Conservation (phyloP, 1,284 basidiomycete species). For the Trametes pubescens region DNA sequence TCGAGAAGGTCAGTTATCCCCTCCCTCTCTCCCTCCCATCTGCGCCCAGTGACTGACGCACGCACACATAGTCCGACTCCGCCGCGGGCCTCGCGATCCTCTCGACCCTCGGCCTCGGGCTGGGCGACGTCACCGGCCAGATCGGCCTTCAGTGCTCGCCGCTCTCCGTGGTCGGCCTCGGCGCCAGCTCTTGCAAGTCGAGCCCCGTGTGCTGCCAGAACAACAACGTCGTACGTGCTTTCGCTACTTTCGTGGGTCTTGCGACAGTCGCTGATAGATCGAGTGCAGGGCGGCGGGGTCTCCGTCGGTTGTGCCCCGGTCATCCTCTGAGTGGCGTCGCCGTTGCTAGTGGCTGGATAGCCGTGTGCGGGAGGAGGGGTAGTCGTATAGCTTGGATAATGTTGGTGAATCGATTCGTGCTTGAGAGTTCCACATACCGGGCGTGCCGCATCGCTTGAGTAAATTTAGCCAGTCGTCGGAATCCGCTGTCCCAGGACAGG, state of each 20-base stretch:
- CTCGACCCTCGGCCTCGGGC: conserved; percentile 17
- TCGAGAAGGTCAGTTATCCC: conserved; percentile 25
- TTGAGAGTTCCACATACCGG: not conserved
- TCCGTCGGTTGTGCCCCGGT: conserved; percentile 27
- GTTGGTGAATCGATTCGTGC: not conserved
- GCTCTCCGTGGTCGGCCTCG: conserved; percentile 27
- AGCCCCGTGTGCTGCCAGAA: conserved; percentile 32
- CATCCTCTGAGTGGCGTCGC: conserved; percentile 1
- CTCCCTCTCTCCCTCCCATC: not conserved
- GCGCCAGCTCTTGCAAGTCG: conserved; percentile 21
- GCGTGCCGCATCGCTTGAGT: too few relatives aligned
- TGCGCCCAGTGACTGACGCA: too few relatives aligned
- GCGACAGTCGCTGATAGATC: not conserved
- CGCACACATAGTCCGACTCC: conserved; percentile 19
- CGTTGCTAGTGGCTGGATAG: not conserved
- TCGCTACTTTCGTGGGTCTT: too few relatives aligned
- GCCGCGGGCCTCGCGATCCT: conserved; percentile 19
- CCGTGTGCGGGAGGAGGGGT: not conserved
- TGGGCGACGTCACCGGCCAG: conserved; percentile 21
- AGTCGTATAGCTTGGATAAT: conserved; percentile 1
- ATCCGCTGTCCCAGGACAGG: too few relatives aligned
- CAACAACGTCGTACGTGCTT: conserved; percentile 28
- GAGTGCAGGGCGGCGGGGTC: conserved; percentile 12
- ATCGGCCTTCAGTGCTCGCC: conserved; percentile 30
- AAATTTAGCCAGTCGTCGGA: too few relatives aligned